phyloP scores from a whole-genome alignment of 2,329 filamentous ascomycete species.

The Pseudogymnoascus sp. region DNA sequence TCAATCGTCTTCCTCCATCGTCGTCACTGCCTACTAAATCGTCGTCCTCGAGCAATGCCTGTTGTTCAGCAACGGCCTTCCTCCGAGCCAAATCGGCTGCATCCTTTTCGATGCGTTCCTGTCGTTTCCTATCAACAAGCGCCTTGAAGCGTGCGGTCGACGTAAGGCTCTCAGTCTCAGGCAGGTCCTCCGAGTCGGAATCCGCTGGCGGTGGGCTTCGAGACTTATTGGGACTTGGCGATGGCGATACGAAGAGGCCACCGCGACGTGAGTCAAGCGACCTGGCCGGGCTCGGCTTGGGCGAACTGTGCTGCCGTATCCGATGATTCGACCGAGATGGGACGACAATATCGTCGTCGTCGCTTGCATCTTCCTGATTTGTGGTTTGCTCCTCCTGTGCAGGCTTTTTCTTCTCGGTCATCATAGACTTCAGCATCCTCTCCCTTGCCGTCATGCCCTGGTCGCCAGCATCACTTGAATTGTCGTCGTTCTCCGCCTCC shows the following conservation, averaged over 20 bases:
- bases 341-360: conserved; percentile 35
- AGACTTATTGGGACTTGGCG: conserved; percentile 4
- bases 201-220: conserved; percentile 9
- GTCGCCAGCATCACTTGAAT: neutral
- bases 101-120: conserved; percentile 61
- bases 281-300: conserved; percentile 30
- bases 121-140: conserved; percentile 63
- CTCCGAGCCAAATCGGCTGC: conserved; percentile 43
- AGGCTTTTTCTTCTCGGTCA: neutral
- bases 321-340: conserved; percentile 34
- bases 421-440: conserved; percentile 4
- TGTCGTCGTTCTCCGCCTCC: neutral
- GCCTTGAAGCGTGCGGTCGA: conserved; percentile 51
- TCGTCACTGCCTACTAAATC: conserved; percentile 52
- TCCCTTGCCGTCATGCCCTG: neutral
- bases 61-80: conserved; percentile 30
- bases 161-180: conserved; percentile 14
- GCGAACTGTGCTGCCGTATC: conserved; percentile 35
- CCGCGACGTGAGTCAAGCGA: neutral
- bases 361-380: conserved; percentile 12
- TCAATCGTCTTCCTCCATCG: conserved; percentile 55
- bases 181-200: conserved; percentile 19
- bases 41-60: conserved; percentile 45
- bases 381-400: conserved; percentile 3
- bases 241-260: conserved; percentile 10